phyloP scores from a whole-genome alignment of 306 rosid genomes.

The Vigna angularis region DNA sequence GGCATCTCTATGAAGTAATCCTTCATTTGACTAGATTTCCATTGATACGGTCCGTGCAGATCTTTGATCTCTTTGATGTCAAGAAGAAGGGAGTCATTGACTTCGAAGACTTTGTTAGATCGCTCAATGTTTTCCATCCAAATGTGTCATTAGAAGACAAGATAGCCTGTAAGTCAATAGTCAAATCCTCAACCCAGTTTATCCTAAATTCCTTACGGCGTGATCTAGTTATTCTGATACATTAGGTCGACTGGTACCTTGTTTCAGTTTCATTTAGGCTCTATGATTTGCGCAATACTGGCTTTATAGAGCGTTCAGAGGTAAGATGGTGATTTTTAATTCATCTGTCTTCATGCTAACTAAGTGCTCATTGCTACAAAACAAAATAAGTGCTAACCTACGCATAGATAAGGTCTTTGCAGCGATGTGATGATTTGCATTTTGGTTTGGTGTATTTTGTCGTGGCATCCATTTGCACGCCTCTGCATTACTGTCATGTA shows the following conservation, averaged over 20 bases:
- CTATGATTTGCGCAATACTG: conserved; percentile 84
- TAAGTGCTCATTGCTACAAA: conserved; percentile 6
- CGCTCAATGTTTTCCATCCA: conserved; percentile 95
- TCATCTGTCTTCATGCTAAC: conserved; percentile 4
- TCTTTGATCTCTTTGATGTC: conserved; percentile 91
- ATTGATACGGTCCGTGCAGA: conserved; percentile 63
- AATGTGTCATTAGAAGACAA: conserved; percentile 85
- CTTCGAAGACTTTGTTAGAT: conserved; percentile 89
- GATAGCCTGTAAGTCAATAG: conserved; percentile 75
- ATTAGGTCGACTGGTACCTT: conserved; percentile 24
- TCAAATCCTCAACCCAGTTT: conserved; percentile 33
- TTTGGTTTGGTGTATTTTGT: conserved; percentile 13
- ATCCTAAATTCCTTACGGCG: conserved; percentile 18
- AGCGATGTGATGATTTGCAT: conserved; percentile 7
- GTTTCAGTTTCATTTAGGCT: conserved; percentile 91
- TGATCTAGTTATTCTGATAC: conserved; percentile 35
- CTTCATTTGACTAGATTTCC: conserved; percentile 30
- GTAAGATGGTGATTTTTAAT: conserved; percentile 51
- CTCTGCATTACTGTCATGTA: conserved; percentile 1
- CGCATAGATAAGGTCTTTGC: background rate
- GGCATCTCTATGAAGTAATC: conserved; percentile 10
- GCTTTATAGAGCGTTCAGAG: conserved; percentile 93
- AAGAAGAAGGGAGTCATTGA: conserved; percentile 86
- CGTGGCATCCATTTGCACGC: background rate
- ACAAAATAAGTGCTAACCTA: conserved; percentile 26